Conservation (phyloP, 495 filamentous ascomycete species). For the Penicillium mononematosum region DNA sequence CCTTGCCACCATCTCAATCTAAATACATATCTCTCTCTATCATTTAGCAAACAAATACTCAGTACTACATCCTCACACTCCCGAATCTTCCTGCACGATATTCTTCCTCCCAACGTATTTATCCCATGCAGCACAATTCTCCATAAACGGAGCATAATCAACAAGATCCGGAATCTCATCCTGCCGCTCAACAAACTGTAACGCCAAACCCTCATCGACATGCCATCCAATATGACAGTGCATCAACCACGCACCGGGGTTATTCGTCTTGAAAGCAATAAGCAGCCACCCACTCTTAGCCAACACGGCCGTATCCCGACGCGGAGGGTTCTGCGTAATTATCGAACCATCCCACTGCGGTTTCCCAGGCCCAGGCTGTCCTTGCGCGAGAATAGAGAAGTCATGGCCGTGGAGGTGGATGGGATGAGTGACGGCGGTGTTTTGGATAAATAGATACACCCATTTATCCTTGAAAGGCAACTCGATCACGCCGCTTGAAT, state of each 20-base stretch:
- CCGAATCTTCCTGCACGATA: background rate
- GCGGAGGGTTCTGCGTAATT: conserved; percentile 42
- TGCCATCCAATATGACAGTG: conserved; percentile 56
- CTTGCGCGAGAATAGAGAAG: conserved; percentile 20
- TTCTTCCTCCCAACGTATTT: background rate
- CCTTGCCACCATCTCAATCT: background rate
- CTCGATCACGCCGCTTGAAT: conserved; percentile 25
- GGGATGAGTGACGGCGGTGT: conserved; percentile 59
- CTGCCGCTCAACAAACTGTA: conserved; percentile 42
- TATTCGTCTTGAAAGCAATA: conserved; percentile 53
- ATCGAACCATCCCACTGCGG: background rate
- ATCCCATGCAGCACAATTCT: conserved; percentile 2
- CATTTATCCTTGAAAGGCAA: conserved; percentile 64
- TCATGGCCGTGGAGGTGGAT: conserved; percentile 80
- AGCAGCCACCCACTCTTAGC: conserved; percentile 43
- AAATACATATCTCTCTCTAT: background rate
- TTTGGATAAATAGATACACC: conserved; percentile 32
- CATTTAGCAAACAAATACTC: background rate
- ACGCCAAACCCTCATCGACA: conserved; percentile 30
- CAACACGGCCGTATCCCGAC: conserved; percentile 61
- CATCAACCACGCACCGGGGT: conserved; percentile 54
- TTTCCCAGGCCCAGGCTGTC: conserved; percentile 6
- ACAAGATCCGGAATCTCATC: conserved; percentile 15
- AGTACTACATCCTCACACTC: background rate
- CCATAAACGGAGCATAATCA: background rate